These are phyloP conservation scores for Beauveria brongniartii DNA, from an alignment of 2,329 filamentous ascomycete species.

Conservation along the genomic window DNA sequence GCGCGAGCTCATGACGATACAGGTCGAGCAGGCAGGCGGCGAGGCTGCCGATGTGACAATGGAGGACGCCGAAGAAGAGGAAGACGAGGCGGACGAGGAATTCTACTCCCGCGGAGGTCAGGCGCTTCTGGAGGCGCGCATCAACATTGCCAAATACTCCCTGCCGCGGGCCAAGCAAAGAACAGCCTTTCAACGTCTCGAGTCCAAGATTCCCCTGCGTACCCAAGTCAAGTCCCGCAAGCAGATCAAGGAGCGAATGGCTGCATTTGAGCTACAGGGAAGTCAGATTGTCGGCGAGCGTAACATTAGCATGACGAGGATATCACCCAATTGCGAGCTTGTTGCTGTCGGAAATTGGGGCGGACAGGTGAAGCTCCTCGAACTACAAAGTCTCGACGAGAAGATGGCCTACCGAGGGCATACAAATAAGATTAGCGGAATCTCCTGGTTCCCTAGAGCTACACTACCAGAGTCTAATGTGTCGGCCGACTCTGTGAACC, in stretches of 20 bases:
- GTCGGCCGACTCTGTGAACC: constrained; percentile 66
- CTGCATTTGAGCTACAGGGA: constrained; percentile 82
- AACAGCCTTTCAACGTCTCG: constrained; percentile 67
- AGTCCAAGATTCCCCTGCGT: constrained; percentile 74
- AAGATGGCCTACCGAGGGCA: constrained; percentile 73
- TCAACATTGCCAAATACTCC: constrained; percentile 74
- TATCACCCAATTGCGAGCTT: constrained; percentile 75
- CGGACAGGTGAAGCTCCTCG: constrained; percentile 77
- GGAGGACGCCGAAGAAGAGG: constrained; percentile 51
- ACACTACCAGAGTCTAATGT: constrained; percentile 65
- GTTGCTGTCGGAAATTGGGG: constrained; percentile 91
- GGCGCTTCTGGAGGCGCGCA: constrained; percentile 66
- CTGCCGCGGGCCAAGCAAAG: constrained; percentile 73
- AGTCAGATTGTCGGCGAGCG: constrained; percentile 89
- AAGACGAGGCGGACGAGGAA: constrained; percentile 71
- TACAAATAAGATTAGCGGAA: constrained; percentile 78
- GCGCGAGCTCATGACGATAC: constrained; percentile 68
- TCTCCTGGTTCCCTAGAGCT: constrained; percentile 82
- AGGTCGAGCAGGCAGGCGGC: constrained; percentile 53
- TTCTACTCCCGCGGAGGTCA: constrained; percentile 84
- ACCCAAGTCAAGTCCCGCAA: constrained; percentile 92
- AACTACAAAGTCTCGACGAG: constrained; percentile 73
- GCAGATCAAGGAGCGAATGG: constrained; percentile 72
- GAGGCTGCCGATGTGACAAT: constrained; percentile 52
- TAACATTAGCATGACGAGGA: constrained; percentile 83